Percentiles rank a stretch among this genome's conserved stretches.
These are phyloP conservation scores for Asclepias syriaca DNA, from an alignment of 257 asterid species.

Conservation along the genomic window DNA sequence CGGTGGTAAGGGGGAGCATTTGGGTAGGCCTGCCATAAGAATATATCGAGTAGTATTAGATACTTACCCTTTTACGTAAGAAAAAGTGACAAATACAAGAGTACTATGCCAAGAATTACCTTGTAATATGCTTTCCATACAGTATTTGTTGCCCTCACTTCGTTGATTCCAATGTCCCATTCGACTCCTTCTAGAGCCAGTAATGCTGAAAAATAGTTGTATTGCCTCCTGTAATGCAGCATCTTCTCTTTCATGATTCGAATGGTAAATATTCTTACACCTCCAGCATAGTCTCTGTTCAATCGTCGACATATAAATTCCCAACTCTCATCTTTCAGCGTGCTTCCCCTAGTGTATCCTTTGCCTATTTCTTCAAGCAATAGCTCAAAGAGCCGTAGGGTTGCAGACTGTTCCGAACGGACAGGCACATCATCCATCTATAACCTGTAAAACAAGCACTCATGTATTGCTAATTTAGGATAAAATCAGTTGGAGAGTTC, in stretches of 20 bases:
- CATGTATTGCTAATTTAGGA: neutral
- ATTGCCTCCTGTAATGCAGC: neutral
- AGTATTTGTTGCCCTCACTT: neutral
- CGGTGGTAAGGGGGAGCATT: neutral
- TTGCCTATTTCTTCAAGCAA: neutral
- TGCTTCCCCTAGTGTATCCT: neutral
- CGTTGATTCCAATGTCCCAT: neutral
- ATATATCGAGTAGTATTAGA: neutral
- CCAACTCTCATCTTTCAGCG: neutral
- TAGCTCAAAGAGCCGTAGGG: neutral
- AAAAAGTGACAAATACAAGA: neutral
- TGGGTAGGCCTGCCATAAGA: neutral
- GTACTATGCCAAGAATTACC: neutral
- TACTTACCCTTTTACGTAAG: neutral
- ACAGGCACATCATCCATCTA: neutral
- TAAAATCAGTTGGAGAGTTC: neutral
- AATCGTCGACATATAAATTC: neutral
- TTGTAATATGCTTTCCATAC: neutral
- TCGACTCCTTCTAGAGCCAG: neutral
- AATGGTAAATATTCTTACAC: neutral
- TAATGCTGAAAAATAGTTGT: neutral
- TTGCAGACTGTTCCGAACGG: neutral
- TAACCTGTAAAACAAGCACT: neutral
- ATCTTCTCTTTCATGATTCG: neutral
- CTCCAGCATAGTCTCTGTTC: neutral